Evolutionary conservation across 2,329 filamentous ascomycete genomes (phyloP).

Genomic region (Alternaria sp.): DNA sequence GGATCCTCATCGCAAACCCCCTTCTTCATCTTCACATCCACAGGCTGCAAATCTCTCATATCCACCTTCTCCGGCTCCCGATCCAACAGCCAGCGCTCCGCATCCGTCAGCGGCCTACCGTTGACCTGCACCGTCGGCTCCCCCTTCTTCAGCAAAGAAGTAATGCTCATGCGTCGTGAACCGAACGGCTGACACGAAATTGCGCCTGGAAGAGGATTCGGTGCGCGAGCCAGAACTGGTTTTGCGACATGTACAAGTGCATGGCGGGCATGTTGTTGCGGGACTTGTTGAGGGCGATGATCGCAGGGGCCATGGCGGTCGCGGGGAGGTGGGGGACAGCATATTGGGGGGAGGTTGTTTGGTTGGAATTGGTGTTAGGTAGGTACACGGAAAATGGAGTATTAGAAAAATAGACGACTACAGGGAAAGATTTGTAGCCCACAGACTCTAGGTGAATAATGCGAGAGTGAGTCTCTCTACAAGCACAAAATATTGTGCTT

Average conservation of each 20-base stretch:
- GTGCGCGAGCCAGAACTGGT: not conserved
- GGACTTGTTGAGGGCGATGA: constrained; percentile 1
- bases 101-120: constrained; percentile 2
- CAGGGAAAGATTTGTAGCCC: not conserved
- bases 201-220: constrained; percentile 3
- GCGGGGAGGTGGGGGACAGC: constrained; percentile 9
- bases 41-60: not conserved
- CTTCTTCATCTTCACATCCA: constrained; percentile 1
- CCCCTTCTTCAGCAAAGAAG: constrained; percentile 5
- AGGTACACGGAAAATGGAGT: not conserved
- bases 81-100: not conserved
- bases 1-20: constrained; percentile 1
- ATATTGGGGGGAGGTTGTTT: not conserved
- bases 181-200: not conserved
- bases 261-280: not conserved
- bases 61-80: not conserved
- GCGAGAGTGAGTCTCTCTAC: not conserved
- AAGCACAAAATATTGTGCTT: not conserved
- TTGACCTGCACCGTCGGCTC: constrained; percentile 7
- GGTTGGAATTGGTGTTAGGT: not conserved
- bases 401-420: not conserved
- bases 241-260: not conserved
- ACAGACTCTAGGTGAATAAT: not conserved
- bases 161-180: not conserved
- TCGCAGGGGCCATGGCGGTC: not conserved